Evolutionary conservation across 2,329 filamentous ascomycete genomes (phyloP).

Genomic region (Ophiosphaerella herpotricha): DNA sequence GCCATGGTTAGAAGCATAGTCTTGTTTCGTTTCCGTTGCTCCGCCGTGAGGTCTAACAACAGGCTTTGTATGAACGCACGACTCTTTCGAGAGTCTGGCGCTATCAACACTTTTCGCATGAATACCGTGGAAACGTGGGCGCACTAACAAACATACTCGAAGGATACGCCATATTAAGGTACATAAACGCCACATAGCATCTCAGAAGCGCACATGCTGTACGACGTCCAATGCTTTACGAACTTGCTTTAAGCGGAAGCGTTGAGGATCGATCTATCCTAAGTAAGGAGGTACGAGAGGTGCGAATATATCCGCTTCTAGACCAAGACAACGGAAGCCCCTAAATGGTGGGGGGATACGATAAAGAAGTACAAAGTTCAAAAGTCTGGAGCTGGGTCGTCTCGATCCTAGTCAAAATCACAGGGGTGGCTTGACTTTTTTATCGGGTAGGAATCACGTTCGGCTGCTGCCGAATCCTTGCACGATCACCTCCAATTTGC

Average conservation of each 20-base stretch:
- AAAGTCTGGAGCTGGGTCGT: conserved; percentile 11
- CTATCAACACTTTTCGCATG: no score
- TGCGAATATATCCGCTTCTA: conserved; percentile 22
- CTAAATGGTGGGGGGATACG: conserved; percentile 10
- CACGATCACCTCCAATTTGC: conserved; percentile 35
- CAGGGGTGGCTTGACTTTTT: conserved; percentile 27
- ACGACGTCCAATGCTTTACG: background rate
- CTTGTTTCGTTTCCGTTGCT: no score
- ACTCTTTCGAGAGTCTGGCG: no score
- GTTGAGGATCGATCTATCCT: background rate
- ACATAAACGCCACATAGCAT: background rate
- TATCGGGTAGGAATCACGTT: conserved; percentile 22
- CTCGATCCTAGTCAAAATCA: conserved; percentile 17
- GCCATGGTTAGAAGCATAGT: no score
- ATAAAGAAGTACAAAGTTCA: conserved; percentile 14
- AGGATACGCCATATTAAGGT: background rate
- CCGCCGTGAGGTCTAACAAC: no score
- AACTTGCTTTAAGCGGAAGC: conserved; percentile 1
- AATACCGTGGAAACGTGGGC: no score
- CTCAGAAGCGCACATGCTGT: conserved; percentile 1
- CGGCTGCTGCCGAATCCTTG: conserved; percentile 34
- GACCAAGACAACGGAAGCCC: conserved; percentile 10
- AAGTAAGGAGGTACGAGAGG: conserved; percentile 2
- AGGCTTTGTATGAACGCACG: no score
- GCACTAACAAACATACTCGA: no score